Evolutionary conservation across 345 rosid species (phyloP).

Genomic region (Bruguiera gymnorhiza): DNA sequence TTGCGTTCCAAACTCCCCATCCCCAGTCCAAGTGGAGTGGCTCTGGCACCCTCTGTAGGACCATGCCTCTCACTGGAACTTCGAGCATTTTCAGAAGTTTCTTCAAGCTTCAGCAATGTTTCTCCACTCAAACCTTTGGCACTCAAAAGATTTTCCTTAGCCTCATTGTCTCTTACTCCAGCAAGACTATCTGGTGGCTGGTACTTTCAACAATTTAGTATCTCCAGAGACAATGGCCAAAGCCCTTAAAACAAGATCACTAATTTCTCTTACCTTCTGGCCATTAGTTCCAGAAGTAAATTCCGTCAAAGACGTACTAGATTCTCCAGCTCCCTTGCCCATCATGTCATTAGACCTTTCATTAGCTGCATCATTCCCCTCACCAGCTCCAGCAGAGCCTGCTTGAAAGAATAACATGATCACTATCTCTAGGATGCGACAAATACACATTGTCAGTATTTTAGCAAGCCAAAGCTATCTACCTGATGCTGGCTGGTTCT

Average conservation of each 20-base stretch:
- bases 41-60: conserved; percentile 31
- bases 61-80: conserved; percentile 40
- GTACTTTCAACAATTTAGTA: conserved; percentile 14
- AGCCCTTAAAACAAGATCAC: too few species aligned
- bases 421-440: neutral
- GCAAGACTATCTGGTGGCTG: conserved; percentile 33
- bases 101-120: conserved; percentile 36
- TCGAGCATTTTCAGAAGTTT: conserved; percentile 26
- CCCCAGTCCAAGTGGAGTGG: conserved; percentile 84
- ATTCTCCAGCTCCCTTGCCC: conserved; percentile 34
- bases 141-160: conserved; percentile 23
- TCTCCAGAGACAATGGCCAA: conserved; percentile 2
- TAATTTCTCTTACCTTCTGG: conserved; percentile 42
- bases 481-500: conserved; percentile 53
- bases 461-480: conserved; percentile 7
- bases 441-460: neutral
- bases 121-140: conserved; percentile 40
- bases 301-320: conserved; percentile 22
- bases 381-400: conserved; percentile 33
- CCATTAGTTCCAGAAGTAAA: conserved; percentile 29
- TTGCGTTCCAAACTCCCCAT: conserved; percentile 75
- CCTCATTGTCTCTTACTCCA: conserved; percentile 17
- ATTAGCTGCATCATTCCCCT: conserved; percentile 22
- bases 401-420: conserved; percentile 8
- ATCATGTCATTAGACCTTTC: conserved; percentile 18